A percentile compares a stretch with the other conserved stretches of the same genome.
phyloP scores from a whole-genome alignment of 73 alveolate species.

The Effrenium voratum region DNA sequence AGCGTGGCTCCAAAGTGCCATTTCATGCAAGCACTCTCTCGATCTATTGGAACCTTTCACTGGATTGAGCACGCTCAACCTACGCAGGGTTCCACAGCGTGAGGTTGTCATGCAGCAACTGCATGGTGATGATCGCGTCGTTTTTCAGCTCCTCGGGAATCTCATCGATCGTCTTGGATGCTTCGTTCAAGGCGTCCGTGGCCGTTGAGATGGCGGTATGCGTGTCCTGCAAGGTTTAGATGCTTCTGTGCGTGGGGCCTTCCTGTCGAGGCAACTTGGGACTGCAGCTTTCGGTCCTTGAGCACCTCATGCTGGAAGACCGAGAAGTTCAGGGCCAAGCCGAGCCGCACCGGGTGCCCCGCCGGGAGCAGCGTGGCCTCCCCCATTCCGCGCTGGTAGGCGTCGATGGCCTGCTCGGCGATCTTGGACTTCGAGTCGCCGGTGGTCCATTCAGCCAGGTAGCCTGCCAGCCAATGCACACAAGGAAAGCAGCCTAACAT shows the following conservation, averaged over 20 bases:
- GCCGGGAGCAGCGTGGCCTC: constrained; percentile 48
- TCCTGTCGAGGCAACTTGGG: no score
- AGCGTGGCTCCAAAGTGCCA: no score
- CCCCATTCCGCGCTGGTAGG: not conserved
- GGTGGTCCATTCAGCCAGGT: constrained; percentile 65
- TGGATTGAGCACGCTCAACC: no score
- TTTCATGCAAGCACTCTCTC: no score
- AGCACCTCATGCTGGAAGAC: constrained; percentile 92
- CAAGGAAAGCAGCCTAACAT: no score
- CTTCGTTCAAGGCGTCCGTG: constrained; percentile 61
- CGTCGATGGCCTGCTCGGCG: constrained; percentile 21
- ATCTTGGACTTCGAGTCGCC: constrained; percentile 34
- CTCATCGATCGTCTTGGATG: constrained; percentile 41
- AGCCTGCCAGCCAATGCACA: no score
- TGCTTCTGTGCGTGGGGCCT: no score
- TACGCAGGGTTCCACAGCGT: no score
- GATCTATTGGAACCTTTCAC: no score
- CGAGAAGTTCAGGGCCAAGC: constrained; percentile 91
- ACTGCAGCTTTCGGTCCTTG: no score
- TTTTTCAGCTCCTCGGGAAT: constrained; percentile 78
- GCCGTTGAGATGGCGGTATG: constrained; percentile 53
- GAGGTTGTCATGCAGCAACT: constrained; percentile 71
- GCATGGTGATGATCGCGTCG: constrained; percentile 87
- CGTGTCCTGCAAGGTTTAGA: constrained; percentile 28
- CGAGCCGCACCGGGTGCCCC: constrained; percentile 82